These are phyloP conservation scores for Dunaliella sp. DNA, from an alignment of 139 green algal genomes.

Conservation along the genomic window DNA sequence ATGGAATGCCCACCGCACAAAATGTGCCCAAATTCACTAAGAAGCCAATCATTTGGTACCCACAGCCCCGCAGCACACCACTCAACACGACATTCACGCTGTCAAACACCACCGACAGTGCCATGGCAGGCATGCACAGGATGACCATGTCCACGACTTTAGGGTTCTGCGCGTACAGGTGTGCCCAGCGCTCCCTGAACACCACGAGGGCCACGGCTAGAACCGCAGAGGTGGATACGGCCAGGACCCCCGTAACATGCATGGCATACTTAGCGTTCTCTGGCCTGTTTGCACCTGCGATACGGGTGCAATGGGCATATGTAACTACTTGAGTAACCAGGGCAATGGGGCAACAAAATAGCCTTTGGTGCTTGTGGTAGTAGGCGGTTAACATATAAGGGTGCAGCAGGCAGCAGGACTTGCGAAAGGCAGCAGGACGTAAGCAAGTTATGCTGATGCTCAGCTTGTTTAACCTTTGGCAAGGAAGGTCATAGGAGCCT, in stretches of 20 bases:
- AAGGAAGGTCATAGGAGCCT: no score
- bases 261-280: background rate
- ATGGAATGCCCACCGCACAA: background rate
- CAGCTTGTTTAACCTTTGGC: no score
- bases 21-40: background rate
- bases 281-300: constrained; percentile 20
- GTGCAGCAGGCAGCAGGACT: no score
- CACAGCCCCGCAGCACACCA: constrained; percentile 25
- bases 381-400: no score
- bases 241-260: background rate
- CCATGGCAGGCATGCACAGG: background rate
- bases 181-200: background rate
- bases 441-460: no score
- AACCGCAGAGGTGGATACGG: background rate
- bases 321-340: no score
- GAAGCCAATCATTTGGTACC: constrained; percentile 1
- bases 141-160: background rate
- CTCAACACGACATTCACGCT: constrained; percentile 5
- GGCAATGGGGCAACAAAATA: no score
- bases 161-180: constrained; percentile 12
- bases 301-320: no score
- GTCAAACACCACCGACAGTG: constrained; percentile 2
- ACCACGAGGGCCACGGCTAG: constrained; percentile 10
- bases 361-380: no score
- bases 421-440: no score